A percentile compares a stretch with the other conserved stretches of the same genome.
These are phyloP conservation scores for Sphagnum contortum DNA, from an alignment of 225 moss, liverwort and hornwort species.

Conservation along the genomic window DNA sequence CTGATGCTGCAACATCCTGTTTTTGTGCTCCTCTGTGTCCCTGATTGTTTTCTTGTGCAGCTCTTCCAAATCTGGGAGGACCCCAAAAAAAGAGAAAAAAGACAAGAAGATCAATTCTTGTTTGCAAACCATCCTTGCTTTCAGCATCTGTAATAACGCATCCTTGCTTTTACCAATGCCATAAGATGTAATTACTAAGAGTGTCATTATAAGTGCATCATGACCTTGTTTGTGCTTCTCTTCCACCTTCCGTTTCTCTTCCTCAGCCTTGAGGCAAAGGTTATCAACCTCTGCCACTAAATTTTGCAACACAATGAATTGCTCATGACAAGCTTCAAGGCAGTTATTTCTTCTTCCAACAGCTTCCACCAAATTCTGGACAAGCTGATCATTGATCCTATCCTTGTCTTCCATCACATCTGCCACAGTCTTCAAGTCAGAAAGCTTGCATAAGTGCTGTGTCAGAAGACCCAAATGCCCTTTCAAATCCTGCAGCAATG, in stretches of 20 bases:
- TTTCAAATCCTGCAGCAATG: constrained; percentile 31
- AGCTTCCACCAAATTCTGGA: constrained; percentile 24
- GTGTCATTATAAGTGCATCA: too few relatives aligned
- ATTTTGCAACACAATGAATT: constrained; percentile 42
- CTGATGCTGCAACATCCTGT: constrained; percentile 41
- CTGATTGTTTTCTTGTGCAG: constrained; percentile 17
- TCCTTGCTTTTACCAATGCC: constrained; percentile 32
- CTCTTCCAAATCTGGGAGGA: constrained; percentile 30
- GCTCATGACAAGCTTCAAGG: constrained; percentile 20
- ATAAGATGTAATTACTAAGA: too few relatives aligned
- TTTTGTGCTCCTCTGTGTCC: constrained; percentile 30
- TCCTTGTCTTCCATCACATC: constrained; percentile 43
- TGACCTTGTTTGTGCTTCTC: constrained; percentile 37
- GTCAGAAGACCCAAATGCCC: constrained; percentile 22
- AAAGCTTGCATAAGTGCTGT: constrained; percentile 29
- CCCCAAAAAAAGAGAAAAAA: too few relatives aligned
- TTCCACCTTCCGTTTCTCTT: constrained; percentile 31
- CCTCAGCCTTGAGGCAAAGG: constrained; percentile 29
- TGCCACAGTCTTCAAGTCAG: constrained; percentile 38
- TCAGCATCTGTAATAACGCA: too few relatives aligned
- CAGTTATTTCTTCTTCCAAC: constrained; percentile 32
- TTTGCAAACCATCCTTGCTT: too few relatives aligned
- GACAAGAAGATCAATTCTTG: too few relatives aligned
- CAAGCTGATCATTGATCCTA: constrained; percentile 39
- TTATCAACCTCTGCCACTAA: constrained; percentile 38